Conservation (phyloP, 2,329 filamentous ascomycete genomes). For the Fulvia fulva region DNA sequence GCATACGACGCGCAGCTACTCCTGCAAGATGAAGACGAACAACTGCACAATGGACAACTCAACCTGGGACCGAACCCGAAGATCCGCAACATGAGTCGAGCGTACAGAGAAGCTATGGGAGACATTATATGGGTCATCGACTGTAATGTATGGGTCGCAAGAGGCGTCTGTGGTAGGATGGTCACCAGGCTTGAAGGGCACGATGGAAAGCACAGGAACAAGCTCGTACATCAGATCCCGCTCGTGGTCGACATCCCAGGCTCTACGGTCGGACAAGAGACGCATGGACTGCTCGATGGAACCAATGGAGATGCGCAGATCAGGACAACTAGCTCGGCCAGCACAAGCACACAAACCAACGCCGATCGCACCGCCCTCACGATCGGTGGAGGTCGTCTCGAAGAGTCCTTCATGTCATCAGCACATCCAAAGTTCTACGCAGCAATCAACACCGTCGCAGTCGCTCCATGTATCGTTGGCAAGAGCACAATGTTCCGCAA, state of each 20-base stretch:
- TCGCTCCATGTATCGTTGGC: conserved; percentile 90
- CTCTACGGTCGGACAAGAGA: conserved; percentile 26
- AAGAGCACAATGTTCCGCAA: conserved; percentile 99
- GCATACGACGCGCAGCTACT: conserved; percentile 67
- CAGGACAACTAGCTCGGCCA: conserved; percentile 25
- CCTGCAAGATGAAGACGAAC: conserved; percentile 76
- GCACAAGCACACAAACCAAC: conserved; percentile 16
- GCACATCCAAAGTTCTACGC: conserved; percentile 96
- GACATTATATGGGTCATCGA: conserved; percentile 94
- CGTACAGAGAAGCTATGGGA: conserved; percentile 80
- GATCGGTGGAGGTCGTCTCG: conserved; percentile 71
- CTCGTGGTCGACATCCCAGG: conserved; percentile 69
- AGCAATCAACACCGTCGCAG: conserved; percentile 86
- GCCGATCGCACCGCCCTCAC: conserved; percentile 23
- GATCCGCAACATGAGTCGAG: conserved; percentile 91
- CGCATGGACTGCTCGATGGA: conserved; percentile 20
- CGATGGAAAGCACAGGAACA: conserved; percentile 55
- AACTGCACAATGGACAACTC: conserved; percentile 54
- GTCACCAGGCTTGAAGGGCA: conserved; percentile 79
- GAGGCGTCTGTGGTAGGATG: conserved; percentile 77
- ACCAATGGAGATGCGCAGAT: conserved; percentile 10
- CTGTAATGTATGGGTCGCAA: conserved; percentile 90
- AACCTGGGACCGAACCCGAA: conserved; percentile 91
- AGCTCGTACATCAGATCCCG: conserved; percentile 93
- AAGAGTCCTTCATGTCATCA: conserved; percentile 92